Evolutionary conservation across 2,329 filamentous ascomycete species (phyloP).

Genomic region (Myriangium duriaei): DNA sequence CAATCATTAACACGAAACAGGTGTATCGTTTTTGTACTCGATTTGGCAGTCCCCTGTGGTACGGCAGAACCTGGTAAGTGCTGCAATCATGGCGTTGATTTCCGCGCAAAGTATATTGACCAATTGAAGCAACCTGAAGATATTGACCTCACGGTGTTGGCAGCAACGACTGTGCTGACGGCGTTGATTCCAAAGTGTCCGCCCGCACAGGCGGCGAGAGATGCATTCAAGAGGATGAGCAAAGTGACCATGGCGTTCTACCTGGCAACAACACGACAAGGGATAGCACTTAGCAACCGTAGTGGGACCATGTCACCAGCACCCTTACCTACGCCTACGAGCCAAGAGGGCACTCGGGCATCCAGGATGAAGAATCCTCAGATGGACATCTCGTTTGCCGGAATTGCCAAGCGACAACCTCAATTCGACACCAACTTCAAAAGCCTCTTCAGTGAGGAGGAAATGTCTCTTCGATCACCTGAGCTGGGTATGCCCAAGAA

Average conservation of each 20-base stretch:
- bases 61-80: slow-evolving; percentile 66
- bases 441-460: slow-evolving; percentile 38
- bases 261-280: slow-evolving; percentile 30
- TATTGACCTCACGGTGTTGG: slow-evolving; percentile 91
- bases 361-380: slow-evolving; percentile 7
- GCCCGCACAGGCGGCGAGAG: slow-evolving; percentile 83
- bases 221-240: slow-evolving; percentile 89
- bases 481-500: slow-evolving; percentile 13
- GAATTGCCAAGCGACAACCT: slow-evolving; percentile 29
- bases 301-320: background rate
- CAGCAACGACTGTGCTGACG: slow-evolving; percentile 80
- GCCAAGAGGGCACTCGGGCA: background rate
- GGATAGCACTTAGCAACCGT: background rate
- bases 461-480: slow-evolving; percentile 23
- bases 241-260: slow-evolving; percentile 95
- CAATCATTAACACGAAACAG: slow-evolving; percentile 24
- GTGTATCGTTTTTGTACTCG: slow-evolving; percentile 85
- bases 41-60: slow-evolving; percentile 94
- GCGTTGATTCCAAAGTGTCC: slow-evolving; percentile 92
- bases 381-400: slow-evolving; percentile 1
- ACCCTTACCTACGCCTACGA: background rate
- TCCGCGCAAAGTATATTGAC: background rate
- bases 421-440: slow-evolving; percentile 47
- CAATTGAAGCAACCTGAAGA: slow-evolving; percentile 62
- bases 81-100: background rate